phyloP scores from a whole-genome alignment of 495 filamentous ascomycete genomes.

The Cairneyella variabilis region DNA sequence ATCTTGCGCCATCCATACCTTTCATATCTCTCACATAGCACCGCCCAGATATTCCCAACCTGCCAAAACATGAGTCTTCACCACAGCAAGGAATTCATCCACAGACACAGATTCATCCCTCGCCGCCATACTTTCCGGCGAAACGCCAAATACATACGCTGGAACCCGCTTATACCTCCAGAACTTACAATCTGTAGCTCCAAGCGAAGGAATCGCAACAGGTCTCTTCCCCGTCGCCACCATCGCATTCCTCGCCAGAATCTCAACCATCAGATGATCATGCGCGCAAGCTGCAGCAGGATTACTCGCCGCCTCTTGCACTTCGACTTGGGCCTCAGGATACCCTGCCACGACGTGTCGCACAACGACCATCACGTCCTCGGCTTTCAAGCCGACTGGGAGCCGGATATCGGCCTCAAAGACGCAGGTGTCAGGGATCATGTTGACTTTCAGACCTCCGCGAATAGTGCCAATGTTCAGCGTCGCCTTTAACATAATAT shows the following conservation, averaged over 20 bases:
- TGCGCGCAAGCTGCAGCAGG: constrained; percentile 8
- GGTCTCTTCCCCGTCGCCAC: neutral
- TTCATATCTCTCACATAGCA: neutral
- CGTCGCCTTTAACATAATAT: constrained; percentile 7
- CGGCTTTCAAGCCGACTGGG: constrained; percentile 3
- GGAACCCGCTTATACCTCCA: constrained; percentile 13
- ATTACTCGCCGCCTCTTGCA: constrained; percentile 16
- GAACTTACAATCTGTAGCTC: constrained; percentile 16
- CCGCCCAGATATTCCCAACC: constrained; percentile 18
- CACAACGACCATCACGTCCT: constrained; percentile 1
- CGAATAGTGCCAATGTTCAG: constrained; percentile 14
- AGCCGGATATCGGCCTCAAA: constrained; percentile 14
- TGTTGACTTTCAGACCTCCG: constrained; percentile 15
- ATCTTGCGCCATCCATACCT: too few relatives aligned
- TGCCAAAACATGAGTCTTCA: constrained; percentile 11
- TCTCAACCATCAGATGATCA: constrained; percentile 13
- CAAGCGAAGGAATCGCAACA: constrained; percentile 8
- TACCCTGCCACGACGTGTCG: neutral
- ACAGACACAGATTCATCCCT: constrained; percentile 8
- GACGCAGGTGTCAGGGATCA: constrained; percentile 8
- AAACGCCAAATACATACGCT: constrained; percentile 14
- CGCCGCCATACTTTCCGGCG: constrained; percentile 12
- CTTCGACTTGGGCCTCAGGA: constrained; percentile 3
- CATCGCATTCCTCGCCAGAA: constrained; percentile 4
- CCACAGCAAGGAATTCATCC: constrained; percentile 10